phyloP scores from a whole-genome alignment of 2,329 filamentous ascomycete species.

The Ophiostoma sp. region DNA sequence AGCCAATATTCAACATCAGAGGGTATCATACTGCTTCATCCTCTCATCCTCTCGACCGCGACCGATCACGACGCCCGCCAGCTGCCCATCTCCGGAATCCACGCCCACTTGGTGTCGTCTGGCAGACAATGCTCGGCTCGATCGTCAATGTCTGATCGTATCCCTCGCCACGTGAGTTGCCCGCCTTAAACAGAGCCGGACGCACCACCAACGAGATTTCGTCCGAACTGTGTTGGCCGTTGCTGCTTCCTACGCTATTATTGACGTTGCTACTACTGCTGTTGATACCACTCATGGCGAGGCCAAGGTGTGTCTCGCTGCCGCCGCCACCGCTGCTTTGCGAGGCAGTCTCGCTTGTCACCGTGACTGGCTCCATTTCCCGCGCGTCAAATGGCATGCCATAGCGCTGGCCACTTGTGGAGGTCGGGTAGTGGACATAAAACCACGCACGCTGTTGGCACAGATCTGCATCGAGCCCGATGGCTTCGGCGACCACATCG shows the following conservation, averaged over 20 bases:
- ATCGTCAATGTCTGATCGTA: slow-evolving; percentile 22
- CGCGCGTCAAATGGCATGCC: slow-evolving; percentile 24
- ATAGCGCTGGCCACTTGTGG: slow-evolving; percentile 13
- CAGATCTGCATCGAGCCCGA: slow-evolving; percentile 25
- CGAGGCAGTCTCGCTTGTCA: neutral
- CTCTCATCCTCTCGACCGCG: slow-evolving; percentile 4
- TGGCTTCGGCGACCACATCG: slow-evolving; percentile 14
- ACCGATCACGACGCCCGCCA: slow-evolving; percentile 9
- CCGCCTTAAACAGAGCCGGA: slow-evolving; percentile 26
- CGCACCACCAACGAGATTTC: slow-evolving; percentile 22
- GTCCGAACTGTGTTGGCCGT: neutral
- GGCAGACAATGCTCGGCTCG: slow-evolving; percentile 23
- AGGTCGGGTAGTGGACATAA: slow-evolving; percentile 23
- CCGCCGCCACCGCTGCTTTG: neutral
- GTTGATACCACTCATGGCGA: neutral
- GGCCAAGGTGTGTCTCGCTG: neutral
- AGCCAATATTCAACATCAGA: neutral
- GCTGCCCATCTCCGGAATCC: neutral
- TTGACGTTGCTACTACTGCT: neutral
- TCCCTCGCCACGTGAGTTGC: slow-evolving; percentile 25
- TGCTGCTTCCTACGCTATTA: neutral
- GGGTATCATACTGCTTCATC: neutral
- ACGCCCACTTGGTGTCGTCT: neutral
- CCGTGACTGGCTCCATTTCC: slow-evolving; percentile 19
- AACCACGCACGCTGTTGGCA: slow-evolving; percentile 27